These are phyloP conservation scores for Mucor indicus DNA, from an alignment of 371 early-diverging fungal species.

Conservation along the genomic window DNA sequence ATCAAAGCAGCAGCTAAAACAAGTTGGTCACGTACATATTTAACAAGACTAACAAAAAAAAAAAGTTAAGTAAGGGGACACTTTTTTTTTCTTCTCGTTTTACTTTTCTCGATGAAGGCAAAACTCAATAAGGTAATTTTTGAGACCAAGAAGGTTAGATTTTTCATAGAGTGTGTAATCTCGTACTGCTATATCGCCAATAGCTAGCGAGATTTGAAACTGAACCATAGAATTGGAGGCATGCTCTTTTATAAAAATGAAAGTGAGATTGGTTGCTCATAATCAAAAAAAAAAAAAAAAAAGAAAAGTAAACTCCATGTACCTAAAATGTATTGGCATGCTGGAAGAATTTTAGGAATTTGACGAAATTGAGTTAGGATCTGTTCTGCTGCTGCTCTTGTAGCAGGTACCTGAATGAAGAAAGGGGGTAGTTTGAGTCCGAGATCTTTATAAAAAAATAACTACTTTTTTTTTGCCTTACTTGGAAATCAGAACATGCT, in stretches of 20 bases:
- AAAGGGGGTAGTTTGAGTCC: no score
- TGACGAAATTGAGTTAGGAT: constrained; percentile 58
- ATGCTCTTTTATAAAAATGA: constrained; percentile 44
- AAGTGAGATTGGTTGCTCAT: no score
- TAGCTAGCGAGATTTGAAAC: constrained; percentile 62
- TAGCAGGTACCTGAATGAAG: constrained; percentile 54
- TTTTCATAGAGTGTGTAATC: constrained; percentile 58
- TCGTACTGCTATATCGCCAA: constrained; percentile 54
- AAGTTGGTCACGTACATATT: constrained; percentile 48
- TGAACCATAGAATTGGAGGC: constrained; percentile 54
- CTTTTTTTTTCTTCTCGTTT: no score
- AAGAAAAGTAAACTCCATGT: no score
- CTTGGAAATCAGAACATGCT: constrained; percentile 67
- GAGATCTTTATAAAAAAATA: no score
- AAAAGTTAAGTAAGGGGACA: no score
- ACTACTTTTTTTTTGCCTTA: constrained; percentile 11
- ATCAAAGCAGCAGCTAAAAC: constrained; percentile 54
- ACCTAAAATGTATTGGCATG: constrained; percentile 66
- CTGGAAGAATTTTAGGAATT: constrained; percentile 58
- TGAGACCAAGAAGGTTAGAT: constrained; percentile 45
- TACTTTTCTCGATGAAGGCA: constrained; percentile 46
- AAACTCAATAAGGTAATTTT: constrained; percentile 58
- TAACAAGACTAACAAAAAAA: constrained; percentile 26
- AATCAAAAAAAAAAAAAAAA: no score
- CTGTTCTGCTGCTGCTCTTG: constrained; percentile 59